Base-by-base conservation (phyloP, 2,329 filamentous ascomycete genomes). In the Akanthomyces dipterigenus region DNA sequence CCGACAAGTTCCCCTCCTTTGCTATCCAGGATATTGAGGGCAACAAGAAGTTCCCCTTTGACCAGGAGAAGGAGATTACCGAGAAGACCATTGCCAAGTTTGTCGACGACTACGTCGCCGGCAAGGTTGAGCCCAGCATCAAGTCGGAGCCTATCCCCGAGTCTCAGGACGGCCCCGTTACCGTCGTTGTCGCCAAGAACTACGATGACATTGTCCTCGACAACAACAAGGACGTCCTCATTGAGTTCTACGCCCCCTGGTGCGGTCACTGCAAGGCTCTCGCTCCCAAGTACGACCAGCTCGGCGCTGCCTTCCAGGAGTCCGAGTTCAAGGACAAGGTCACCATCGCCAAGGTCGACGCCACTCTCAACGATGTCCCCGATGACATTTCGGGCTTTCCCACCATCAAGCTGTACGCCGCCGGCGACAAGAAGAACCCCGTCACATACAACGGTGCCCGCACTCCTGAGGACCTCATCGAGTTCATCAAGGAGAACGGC, bases 201-300 rank as follows among this genome's bases (percentile, higher is more conserved):
- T 99, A 97, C 84, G 83, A 96, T 66, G 84, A 96, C 8, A 80
- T 98, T 68, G 93, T 99, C 71, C 84, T 97, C 61, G 89, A 99
- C 73, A 89, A 96, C 76, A 83, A 88, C 74, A 98, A 98, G 88
- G 95, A 99, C 77, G 95, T 99, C 63, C 85, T 99, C 67, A 79
- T 99, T 66, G 95, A 99, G 82, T 98, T 96, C 82, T 99, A 99
- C 81, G 95, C 95, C 63, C 95, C 95, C 66, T 99, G 95, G 95
- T 99, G 95, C 76, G 95, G 95, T 70, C 95, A 99, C 86, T 99
- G 95, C 91, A 98, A 98, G 86, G 93, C 87, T 77, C 88, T 99
- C 65, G 93, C 95, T 62, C 95, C 95, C 71, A 88, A 96, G 77
- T 99, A 97, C 77, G 95, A 99, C 66, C 91, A 97, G 76, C 89